Conservation (phyloP, 2,329 filamentous ascomycete species). For the Zalaria sp. region DNA sequence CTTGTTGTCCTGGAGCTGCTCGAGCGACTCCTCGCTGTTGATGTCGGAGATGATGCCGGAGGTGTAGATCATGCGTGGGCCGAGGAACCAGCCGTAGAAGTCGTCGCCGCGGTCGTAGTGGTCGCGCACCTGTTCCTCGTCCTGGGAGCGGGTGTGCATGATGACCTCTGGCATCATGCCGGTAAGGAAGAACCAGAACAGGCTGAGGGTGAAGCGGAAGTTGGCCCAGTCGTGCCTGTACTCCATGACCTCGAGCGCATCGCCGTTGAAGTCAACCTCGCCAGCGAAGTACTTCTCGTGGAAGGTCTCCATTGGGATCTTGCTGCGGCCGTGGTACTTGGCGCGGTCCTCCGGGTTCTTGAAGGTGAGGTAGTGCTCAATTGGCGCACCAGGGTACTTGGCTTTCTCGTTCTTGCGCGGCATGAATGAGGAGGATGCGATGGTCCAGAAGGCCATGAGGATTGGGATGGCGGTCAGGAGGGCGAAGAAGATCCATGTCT, state of each 20-base stretch:
- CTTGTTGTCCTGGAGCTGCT: conserved; percentile 97
- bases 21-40: conserved; percentile 75
- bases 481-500: conserved; percentile 78
- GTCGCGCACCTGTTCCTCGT: conserved; percentile 94
- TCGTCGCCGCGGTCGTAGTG: conserved; percentile 98
- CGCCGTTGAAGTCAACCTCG: conserved; percentile 89
- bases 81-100: conserved; percentile 97
- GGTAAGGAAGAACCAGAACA: conserved; percentile 81
- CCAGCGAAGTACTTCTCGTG: conserved; percentile 97
- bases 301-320: conserved; percentile 86
- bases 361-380: conserved; percentile 85
- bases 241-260: conserved; percentile 77
- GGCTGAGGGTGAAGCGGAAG: conserved; percentile 74
- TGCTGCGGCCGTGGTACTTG: conserved; percentile 65
- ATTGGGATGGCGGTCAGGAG: conserved; percentile 68
- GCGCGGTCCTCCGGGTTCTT: conserved; percentile 44
- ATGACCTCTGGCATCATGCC: conserved; percentile 82
- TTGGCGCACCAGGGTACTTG: conserved; percentile 67
- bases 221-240: conserved; percentile 95
- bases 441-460: conserved; percentile 67
- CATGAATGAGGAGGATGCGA: conserved; percentile 57
- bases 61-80: conserved; percentile 97
- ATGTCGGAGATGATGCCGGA: conserved; percentile 85
- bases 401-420: conserved; percentile 90
- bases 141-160: conserved; percentile 84